phyloP scores from a whole-genome alignment of 305 asterid genomes.

The Ruellia speciosa region DNA sequence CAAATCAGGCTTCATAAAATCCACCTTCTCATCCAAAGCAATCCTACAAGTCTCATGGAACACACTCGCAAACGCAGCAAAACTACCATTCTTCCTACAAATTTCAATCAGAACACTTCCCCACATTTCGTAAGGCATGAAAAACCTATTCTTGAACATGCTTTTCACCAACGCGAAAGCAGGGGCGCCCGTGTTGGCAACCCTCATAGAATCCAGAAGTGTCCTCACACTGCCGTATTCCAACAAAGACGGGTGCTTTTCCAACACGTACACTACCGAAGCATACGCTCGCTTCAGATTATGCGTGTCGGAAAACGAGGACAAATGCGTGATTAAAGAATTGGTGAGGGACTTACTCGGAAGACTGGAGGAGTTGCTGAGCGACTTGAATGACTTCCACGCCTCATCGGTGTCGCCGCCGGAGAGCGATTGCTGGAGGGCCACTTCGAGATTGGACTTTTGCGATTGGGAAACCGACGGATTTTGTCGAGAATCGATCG shows the following conservation, averaged over 20 bases:
- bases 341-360: slow-evolving; percentile 72
- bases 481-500: slow-evolving; percentile 26
- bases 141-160: slow-evolving; percentile 74
- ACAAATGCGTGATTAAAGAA: slow-evolving; percentile 57
- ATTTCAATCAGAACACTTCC: slow-evolving; percentile 52
- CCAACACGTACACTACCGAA: slow-evolving; percentile 56
- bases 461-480: slow-evolving; percentile 37
- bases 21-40: slow-evolving; percentile 59
- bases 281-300: slow-evolving; percentile 82
- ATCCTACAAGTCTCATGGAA: slow-evolving; percentile 69
- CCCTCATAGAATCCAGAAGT: slow-evolving; percentile 61
- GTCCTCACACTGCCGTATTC: slow-evolving; percentile 42
- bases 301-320: slow-evolving; percentile 48
- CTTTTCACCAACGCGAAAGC: slow-evolving; percentile 73
- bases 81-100: slow-evolving; percentile 58
- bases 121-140: slow-evolving; percentile 72
- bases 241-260: slow-evolving; percentile 61
- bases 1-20: slow-evolving; percentile 62
- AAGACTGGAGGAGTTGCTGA: slow-evolving; percentile 42
- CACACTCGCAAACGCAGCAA: slow-evolving; percentile 45
- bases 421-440: slow-evolving; percentile 45
- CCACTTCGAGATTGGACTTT: slow-evolving; percentile 41
- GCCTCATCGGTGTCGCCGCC: slow-evolving; percentile 68
- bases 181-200: slow-evolving; percentile 57
- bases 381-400: slow-evolving; percentile 83